Evolutionary conservation across 305 asterid species (phyloP), one percentile per base, ranked within the genome.

Genomic region (Rubia tinctorum): DNA sequence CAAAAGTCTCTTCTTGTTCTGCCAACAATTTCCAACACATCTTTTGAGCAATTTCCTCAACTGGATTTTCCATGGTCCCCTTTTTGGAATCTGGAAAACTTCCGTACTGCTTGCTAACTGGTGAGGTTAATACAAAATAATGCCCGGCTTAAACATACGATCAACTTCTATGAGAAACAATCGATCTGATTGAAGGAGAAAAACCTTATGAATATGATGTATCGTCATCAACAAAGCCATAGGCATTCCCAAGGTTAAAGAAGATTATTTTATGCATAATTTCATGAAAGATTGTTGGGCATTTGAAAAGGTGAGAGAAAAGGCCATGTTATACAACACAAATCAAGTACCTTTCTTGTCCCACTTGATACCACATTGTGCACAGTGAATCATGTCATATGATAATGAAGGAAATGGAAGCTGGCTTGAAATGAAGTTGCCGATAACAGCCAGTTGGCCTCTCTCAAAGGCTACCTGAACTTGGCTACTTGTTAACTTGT

Each of bases 91-190:
- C 53, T 64, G 63, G 34, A 40, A 88, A 82, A 81, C 81, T 82
- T 74, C 82, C 88, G 65, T 88, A 93, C 71, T 80, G 89, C 76
- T 79, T 82, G 80, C 88, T 86, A 79, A 80, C 80, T 68, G 96
- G 93, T 67, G 96, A 88, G 77, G 97, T 91, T 81, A 95, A 79
- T 72, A 92, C 97, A 81, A 95, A 80, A 88, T 90, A 95, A 78
- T 97, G 97, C 80, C 99, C 99, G 99, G 99, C 86, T 83, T 92
- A 82, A 92, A 96, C 74, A 94, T 73, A 82, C 99, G 91, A 72
- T 94, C 98, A 75, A 87, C 90, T 89, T 94, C 99, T 70, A 94
- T 83, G 77, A 92, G 98, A 71, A 86, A 84, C 80, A 88, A 72
- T 63, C 98, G 93, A 86, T 85, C 99, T 94, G 98, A 79, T 59